Conservation (phyloP, 1,139 yeast species). For the Keqinozyma sinolaborantium region DNA sequence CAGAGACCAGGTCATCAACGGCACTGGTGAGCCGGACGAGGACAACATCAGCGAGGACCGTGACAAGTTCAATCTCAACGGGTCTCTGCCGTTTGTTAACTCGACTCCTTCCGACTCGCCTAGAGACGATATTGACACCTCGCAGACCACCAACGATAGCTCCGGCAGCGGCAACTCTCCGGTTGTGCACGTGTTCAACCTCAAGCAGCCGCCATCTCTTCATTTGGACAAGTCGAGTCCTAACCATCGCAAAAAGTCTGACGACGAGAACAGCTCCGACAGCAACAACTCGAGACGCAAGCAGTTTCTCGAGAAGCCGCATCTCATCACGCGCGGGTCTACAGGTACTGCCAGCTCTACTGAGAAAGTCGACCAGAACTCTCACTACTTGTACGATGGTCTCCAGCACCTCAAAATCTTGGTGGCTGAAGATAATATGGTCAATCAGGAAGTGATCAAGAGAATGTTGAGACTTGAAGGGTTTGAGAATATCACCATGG, state of each 20-base stretch:
- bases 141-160: not conserved
- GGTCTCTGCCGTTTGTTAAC: not conserved
- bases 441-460: slow-evolving; percentile 86
- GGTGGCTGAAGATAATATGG: slow-evolving; percentile 93
- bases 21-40: slow-evolving; percentile 2
- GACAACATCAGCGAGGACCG: slow-evolving; percentile 1
- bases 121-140: not conserved
- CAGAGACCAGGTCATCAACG: slow-evolving; percentile 9
- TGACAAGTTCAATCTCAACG: slow-evolving; percentile 2
- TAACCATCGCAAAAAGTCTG: slow-evolving; percentile 1
- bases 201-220: not conserved
- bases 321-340: slow-evolving; percentile 44
- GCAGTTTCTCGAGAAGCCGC: slow-evolving; percentile 38
- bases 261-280: slow-evolving; percentile 6
- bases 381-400: slow-evolving; percentile 19
- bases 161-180: not conserved
- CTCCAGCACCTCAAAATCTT: slow-evolving; percentile 51
- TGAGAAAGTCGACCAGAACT: slow-evolving; percentile 17
- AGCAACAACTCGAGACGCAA: slow-evolving; percentile 2
- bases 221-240: not conserved
- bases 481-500: slow-evolving; percentile 63
- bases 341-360: slow-evolving; percentile 56
- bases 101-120: not conserved
- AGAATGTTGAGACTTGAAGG: slow-evolving; percentile 85
- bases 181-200: not conserved